Evolutionary conservation across 768 basidiomycete genomes (phyloP).

Genomic region (Russula lepida): DNA sequence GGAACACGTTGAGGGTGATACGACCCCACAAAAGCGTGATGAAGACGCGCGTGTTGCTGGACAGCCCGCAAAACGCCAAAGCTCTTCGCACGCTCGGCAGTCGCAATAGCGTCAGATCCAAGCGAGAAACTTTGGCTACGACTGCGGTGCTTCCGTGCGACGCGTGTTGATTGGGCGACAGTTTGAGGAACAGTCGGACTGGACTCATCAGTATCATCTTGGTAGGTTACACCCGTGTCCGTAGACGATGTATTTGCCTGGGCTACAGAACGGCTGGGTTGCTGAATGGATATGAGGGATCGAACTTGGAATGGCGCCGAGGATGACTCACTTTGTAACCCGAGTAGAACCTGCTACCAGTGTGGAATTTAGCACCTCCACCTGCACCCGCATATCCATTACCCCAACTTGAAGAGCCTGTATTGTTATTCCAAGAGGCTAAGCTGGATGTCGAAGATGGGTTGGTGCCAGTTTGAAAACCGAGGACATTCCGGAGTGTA

Average conservation of each 20-base stretch:
- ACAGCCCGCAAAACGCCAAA: conserved; percentile 56
- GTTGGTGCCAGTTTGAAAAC: conserved; percentile 48
- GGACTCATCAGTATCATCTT: conserved; percentile 54
- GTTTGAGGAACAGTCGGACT: conserved; percentile 23
- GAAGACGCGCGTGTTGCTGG: conserved; percentile 52
- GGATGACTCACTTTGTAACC: conserved; percentile 50
- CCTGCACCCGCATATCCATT: conserved; percentile 58
- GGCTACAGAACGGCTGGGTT: conserved; percentile 60
- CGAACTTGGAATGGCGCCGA: not conserved
- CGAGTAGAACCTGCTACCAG: conserved; percentile 63
- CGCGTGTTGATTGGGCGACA: conserved; percentile 21
- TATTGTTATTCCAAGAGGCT: conserved; percentile 34
- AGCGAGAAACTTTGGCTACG: conserved; percentile 58
- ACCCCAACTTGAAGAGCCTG: conserved; percentile 45
- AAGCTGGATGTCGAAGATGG: conserved; percentile 32
- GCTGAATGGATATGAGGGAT: conserved; percentile 32
- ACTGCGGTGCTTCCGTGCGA: conserved; percentile 32
- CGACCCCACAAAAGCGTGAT: conserved; percentile 42
- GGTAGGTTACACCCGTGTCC: conserved; percentile 38
- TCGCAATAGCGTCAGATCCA: conserved; percentile 34
- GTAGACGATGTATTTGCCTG: conserved; percentile 59
- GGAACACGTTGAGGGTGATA: conserved; percentile 4
- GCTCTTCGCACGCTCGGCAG: conserved; percentile 31
- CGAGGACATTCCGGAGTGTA: conserved; percentile 69
- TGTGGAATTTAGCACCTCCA: conserved; percentile 54